phyloP scores from a whole-genome alignment of 352 stramenopile genomes.

The Phytophthora colocasiae region DNA sequence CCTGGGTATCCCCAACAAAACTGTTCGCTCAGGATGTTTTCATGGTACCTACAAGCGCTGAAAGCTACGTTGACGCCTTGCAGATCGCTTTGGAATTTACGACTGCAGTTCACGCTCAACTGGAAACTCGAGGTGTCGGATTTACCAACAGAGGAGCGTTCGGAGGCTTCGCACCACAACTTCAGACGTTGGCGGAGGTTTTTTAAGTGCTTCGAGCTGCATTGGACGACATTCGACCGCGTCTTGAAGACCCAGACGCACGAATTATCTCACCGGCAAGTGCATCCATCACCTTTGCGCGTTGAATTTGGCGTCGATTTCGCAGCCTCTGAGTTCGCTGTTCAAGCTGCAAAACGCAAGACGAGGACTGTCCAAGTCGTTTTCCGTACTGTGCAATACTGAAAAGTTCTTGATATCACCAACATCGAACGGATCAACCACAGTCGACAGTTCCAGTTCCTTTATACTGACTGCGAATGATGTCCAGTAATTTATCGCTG shows the following conservation, averaged over 20 bases:
- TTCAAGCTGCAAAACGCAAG: no score
- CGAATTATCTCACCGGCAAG: slow-evolving; percentile 39
- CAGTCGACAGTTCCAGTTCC: slow-evolving; percentile 55
- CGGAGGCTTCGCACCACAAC: slow-evolving; percentile 66
- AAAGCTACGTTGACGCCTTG: slow-evolving; percentile 67
- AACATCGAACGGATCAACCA: slow-evolving; percentile 73
- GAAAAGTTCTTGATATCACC: slow-evolving; percentile 62
- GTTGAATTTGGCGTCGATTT: slow-evolving; percentile 75
- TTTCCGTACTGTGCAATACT: slow-evolving; percentile 50
- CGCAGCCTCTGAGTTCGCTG: slow-evolving; percentile 26
- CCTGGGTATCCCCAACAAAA: slow-evolving; percentile 62
- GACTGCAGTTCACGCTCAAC: slow-evolving; percentile 42
- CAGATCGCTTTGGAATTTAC: slow-evolving; percentile 66
- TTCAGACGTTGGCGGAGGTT: slow-evolving; percentile 64
- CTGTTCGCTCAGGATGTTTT: slow-evolving; percentile 75
- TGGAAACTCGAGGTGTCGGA: slow-evolving; percentile 61
- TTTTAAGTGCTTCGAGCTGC: slow-evolving; percentile 64
- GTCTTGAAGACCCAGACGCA: slow-evolving; percentile 40
- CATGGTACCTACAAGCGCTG: slow-evolving; percentile 55
- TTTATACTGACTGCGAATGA: slow-evolving; percentile 55
- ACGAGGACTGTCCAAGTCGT: slow-evolving; percentile 33
- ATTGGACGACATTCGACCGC: no score
- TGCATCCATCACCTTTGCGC: slow-evolving; percentile 45
- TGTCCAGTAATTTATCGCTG: slow-evolving; percentile 71
- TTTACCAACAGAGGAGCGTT: slow-evolving; percentile 67